Conservation (phyloP, 2,329 filamentous ascomycete genomes). For the Lachnellula hyalina region DNA sequence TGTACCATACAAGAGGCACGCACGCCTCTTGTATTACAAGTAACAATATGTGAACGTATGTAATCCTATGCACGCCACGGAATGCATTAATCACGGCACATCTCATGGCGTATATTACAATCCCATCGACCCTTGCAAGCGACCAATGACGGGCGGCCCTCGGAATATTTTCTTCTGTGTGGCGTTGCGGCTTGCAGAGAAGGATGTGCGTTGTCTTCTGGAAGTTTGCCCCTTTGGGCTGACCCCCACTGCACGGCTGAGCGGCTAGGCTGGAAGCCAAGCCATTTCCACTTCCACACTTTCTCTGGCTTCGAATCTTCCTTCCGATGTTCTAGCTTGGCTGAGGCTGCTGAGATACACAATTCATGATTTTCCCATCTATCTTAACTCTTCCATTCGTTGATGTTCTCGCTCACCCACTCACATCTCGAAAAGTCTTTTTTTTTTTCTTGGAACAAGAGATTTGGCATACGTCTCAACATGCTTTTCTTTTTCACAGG, state of each 20-base stretch:
- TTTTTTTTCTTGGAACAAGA: too few relatives aligned
- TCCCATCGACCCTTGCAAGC: neutral
- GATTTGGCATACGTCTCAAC: too few relatives aligned
- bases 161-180: neutral
- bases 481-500: too few relatives aligned
- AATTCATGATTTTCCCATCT: too few relatives aligned
- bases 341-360: too few relatives aligned
- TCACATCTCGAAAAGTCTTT: too few relatives aligned
- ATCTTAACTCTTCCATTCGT: too few relatives aligned
- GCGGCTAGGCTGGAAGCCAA: neutral
- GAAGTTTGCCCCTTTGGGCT: constrained; percentile 2
- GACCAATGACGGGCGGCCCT: constrained; percentile 1
- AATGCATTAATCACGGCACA: neutral
- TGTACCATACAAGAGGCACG: neutral
- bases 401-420: too few relatives aligned
- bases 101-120: neutral
- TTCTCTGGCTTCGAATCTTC: too few relatives aligned
- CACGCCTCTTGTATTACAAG: neutral
- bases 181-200: neutral
- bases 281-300: neutral
- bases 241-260: neutral
- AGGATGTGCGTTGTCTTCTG: constrained; percentile 1
- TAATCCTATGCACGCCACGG: too few relatives aligned
- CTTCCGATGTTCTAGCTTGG: too few relatives aligned
- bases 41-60: neutral